These are phyloP conservation scores for Cercospora zeae-maydis DNA, from an alignment of 2,329 filamentous ascomycete species.

Conservation along the genomic window DNA sequence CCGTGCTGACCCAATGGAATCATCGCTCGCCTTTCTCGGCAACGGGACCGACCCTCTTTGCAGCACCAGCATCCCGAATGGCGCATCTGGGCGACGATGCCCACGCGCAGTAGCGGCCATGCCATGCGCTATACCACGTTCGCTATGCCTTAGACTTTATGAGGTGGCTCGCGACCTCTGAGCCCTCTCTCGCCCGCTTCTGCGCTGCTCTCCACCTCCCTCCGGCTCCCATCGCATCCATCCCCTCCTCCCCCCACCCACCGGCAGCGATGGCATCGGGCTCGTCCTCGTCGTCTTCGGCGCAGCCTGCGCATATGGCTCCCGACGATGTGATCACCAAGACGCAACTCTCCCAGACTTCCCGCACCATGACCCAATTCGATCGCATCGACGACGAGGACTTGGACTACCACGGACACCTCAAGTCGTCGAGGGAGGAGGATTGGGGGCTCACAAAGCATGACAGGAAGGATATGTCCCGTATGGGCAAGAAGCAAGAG, in stretches of 20 bases:
- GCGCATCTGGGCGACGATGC: constrained; percentile 5
- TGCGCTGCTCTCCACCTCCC: background rate
- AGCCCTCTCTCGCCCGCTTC: background rate
- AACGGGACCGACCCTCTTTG: background rate
- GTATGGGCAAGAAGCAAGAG: constrained; percentile 49
- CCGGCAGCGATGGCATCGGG: constrained; percentile 6
- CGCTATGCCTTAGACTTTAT: background rate
- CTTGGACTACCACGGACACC: constrained; percentile 23
- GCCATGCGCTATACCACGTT: background rate
- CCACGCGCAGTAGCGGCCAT: constrained; percentile 13
- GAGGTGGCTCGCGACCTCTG: background rate
- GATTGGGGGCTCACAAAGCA: constrained; percentile 18
- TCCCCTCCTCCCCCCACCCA: too few relatives aligned
- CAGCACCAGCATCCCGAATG: background rate
- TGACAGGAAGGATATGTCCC: constrained; percentile 45
- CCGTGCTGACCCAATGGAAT: background rate
- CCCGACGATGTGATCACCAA: constrained; percentile 26
- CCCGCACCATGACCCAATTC: constrained; percentile 16
- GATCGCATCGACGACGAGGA: constrained; percentile 23
- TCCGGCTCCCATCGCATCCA: background rate
- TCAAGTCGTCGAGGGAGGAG: constrained; percentile 15
- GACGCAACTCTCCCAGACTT: constrained; percentile 18
- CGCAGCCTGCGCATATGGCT: constrained; percentile 5
- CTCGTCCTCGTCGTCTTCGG: constrained; percentile 26
- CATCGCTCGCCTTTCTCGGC: background rate